These are phyloP conservation scores for Trichopus zeylanicus DNA, from an alignment of 116 monocot genomes.

Conservation along the genomic window DNA sequence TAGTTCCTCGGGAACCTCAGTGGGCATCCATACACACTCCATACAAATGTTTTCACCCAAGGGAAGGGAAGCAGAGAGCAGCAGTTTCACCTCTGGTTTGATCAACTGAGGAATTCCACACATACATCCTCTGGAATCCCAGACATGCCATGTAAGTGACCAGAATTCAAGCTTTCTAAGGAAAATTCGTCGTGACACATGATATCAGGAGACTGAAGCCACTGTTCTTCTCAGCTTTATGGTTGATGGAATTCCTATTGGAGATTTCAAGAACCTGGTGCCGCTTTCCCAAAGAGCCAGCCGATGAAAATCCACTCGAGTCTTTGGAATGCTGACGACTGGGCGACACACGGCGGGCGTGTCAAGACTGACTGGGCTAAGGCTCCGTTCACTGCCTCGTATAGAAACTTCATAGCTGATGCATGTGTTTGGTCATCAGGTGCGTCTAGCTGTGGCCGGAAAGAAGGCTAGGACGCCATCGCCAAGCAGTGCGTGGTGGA, in stretches of 20 bases:
- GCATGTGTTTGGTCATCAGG: constrained; percentile 6
- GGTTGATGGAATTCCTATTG: constrained; percentile 9
- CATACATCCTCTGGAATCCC: constrained; percentile 1
- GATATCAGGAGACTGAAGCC: no score
- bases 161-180: no score
- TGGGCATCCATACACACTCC: constrained; percentile 3
- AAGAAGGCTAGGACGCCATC: no score
- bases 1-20: constrained; percentile 5
- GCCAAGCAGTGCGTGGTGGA: neutral
- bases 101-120: constrained; percentile 5
- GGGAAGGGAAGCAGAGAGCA: constrained; percentile 8
- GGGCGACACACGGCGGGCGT: constrained; percentile 41
- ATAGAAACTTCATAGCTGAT: constrained; percentile 13
- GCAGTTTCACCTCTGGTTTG: constrained; percentile 11
- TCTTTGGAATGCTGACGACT: constrained; percentile 41
- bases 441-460: no score
- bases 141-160: constrained; percentile 1
- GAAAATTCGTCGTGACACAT: no score
- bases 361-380: constrained; percentile 43
- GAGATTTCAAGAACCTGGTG: constrained; percentile 20
- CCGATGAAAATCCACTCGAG: constrained; percentile 31
- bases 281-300: constrained; percentile 14
- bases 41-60: constrained; percentile 4
- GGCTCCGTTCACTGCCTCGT: constrained; percentile 31
- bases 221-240: constrained; percentile 9